Base-by-base conservation (phyloP, 257 asterid species). In the Linaria vulgaris region DNA sequence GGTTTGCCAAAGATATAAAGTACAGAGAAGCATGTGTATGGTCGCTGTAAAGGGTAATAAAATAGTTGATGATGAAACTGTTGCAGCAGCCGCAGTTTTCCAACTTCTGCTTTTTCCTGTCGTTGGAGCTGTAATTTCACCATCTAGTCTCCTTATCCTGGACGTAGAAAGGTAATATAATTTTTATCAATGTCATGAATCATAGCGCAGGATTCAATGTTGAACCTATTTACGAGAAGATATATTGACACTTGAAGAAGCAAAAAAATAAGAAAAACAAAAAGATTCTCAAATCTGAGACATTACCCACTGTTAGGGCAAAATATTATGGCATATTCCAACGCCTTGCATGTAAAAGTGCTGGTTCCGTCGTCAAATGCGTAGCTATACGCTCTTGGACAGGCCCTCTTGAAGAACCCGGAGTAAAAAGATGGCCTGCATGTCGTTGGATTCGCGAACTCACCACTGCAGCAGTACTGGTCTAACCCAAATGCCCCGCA, bases 261-360 rank as follows among this genome's bases (percentile, higher is more conserved):
- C 30, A 54, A 39, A 47, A 37, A 51, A 6, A 43, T 20, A 39
- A 59, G 61, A 31, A 6, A 60, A 56, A n/a, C n/a, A n/a, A n/a
- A n/a, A n/a, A n/a, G n/a, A n/a, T n/a, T n/a, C n/a, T n/a, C n/a
- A n/a, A 41, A 61, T 43, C 60, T 1, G 38, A 54, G 61, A 51
- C 61, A 55, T 73, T 81, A 70, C 84, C 84, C 82, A n/a, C 65
- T 71, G 38, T 73, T 72, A 66, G 91, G 91, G 57, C 91, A 86
- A 63, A 89, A 89, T 38, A 53, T 25, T 20, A 67, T 50, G 47
- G 65, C 66, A 59, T 89, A 89, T 23, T 78, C 81, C 0, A 68
- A 49, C 55, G 94, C 87, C 73, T 86, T 84, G 91, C 90, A 89
- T 8, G 96, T 89, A 71, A 84, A 86, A 69, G 95, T 89, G 91